Evolutionary conservation across 2,329 filamentous ascomycete species (phyloP), one percentile per base, ranked within the genome.

Genomic region (Macrophomina tecta): DNA sequence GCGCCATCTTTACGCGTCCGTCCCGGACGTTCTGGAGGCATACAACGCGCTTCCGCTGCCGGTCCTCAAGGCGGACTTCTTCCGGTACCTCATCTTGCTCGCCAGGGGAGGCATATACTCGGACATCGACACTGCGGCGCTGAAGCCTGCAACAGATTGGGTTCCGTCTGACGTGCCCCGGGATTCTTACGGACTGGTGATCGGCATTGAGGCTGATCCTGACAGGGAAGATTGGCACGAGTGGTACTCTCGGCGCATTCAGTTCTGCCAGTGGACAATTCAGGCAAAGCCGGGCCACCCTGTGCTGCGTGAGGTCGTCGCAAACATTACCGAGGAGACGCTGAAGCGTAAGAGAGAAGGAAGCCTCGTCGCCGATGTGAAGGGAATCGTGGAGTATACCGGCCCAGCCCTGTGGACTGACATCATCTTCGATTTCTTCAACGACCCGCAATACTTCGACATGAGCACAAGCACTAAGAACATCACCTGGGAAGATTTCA

Each of bases 251-350:
- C 91, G 95, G 68, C 88, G 94, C 70, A 94, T 99, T 69, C 95
- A 98, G 77, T 98, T 99, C 80, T 99, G 95, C 81, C 95, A 99
- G 79, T 99, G 95, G 95, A 99, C 95, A 1, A 97, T 99, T 69
- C 94, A 98, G 79, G 84, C 91, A 67, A 99, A 99, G 80, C 91
- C 94, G 0, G 95, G 95, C 11, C 95, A 99, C 77, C 95, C 95
- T 0, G 89, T 97, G 12, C 85, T 99, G 67, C 89, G 94, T 69
- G 92, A 97, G 69, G 87, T 97, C 68, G 93, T 99, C 38, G 85
- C 91, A 14, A 90, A 89, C 71, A 94, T 99, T 74, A 97, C 94
- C 0, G 86, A 92, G 70, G 88, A 94, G 76, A 91, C 94, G 0
- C 83, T 98, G 60, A 83, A 85, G 68, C 86, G 90, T 80, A 93